Evolutionary conservation across 768 basidiomycete species (phyloP).

Genomic region (Pulveroboletus sp.): DNA sequence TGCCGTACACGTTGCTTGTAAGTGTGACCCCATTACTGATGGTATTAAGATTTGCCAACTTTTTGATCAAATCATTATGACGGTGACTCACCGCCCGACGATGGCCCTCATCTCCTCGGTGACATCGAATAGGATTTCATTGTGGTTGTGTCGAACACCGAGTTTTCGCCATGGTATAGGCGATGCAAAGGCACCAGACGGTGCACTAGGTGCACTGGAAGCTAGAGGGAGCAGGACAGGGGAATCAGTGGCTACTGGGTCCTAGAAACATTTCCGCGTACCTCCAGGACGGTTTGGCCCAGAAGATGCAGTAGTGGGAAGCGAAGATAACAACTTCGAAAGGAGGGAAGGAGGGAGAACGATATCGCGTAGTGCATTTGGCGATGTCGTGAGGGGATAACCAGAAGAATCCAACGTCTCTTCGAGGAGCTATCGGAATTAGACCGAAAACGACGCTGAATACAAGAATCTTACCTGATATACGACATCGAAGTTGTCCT

Average conservation of each 20-base stretch:
- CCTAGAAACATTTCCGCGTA: neutral
- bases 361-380: slow-evolving; percentile 88
- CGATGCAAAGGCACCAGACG: slow-evolving; percentile 67
- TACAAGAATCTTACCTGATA: slow-evolving; percentile 64
- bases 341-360: slow-evolving; percentile 89
- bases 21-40: slow-evolving; percentile 66
- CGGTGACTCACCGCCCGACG: slow-evolving; percentile 25
- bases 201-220: slow-evolving; percentile 34
- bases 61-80: neutral
- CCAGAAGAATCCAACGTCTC: slow-evolving; percentile 95
- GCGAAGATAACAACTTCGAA: slow-evolving; percentile 56
- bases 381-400: slow-evolving; percentile 87
- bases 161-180: slow-evolving; percentile 93
- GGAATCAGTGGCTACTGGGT: neutral
- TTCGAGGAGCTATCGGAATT: slow-evolving; percentile 68
- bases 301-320: slow-evolving; percentile 25
- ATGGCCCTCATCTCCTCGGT: slow-evolving; percentile 71
- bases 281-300: slow-evolving; percentile 29
- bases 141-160: slow-evolving; percentile 77
- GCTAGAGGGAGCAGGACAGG: slow-evolving; percentile 6
- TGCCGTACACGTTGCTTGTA: slow-evolving; percentile 68
- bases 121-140: slow-evolving; percentile 93
- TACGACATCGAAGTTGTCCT: slow-evolving; percentile 92
- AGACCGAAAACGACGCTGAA: neutral
- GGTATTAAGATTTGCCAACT: neutral